Percentiles rank a stretch among this genome's conserved stretches.
These are phyloP conservation scores for Stemphylium vesicarium DNA, from an alignment of 2,329 filamentous ascomycete species.

Conservation along the genomic window DNA sequence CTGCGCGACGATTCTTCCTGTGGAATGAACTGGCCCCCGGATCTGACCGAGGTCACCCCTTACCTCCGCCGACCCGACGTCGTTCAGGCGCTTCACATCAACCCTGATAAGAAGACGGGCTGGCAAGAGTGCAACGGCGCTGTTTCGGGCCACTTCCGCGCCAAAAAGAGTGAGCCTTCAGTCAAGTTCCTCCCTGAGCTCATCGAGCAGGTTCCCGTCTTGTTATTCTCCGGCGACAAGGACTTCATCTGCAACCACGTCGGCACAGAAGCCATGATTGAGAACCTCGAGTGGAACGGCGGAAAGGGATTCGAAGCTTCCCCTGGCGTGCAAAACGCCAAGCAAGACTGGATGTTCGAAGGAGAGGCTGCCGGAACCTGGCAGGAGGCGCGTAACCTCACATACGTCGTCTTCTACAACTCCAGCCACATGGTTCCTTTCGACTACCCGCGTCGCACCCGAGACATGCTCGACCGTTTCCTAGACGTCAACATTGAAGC, in stretches of 20 bases:
- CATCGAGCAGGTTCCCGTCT: slow-evolving; percentile 75
- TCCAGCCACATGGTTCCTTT: slow-evolving; percentile 98
- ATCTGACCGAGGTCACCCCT: slow-evolving; percentile 76
- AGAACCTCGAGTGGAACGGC: slow-evolving; percentile 89
- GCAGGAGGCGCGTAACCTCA: slow-evolving; percentile 92
- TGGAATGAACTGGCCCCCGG: slow-evolving; percentile 98
- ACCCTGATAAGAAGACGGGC: slow-evolving; percentile 78
- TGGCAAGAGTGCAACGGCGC: slow-evolving; percentile 90
- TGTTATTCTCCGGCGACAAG: slow-evolving; percentile 91
- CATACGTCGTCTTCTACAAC: slow-evolving; percentile 95
- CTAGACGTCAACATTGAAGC: slow-evolving; percentile 89
- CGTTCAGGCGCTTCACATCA: slow-evolving; percentile 78
- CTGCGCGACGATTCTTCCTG: slow-evolving; percentile 81
- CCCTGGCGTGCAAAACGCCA: slow-evolving; percentile 88
- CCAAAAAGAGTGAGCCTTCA: slow-evolving; percentile 73
- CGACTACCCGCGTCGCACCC: slow-evolving; percentile 81
- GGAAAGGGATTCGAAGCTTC: slow-evolving; percentile 89
- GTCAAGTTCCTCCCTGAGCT: slow-evolving; percentile 78
- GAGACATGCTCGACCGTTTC: slow-evolving; percentile 98
- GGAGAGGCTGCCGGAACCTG: slow-evolving; percentile 87
- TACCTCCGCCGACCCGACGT: slow-evolving; percentile 88
- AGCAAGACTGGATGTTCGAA: slow-evolving; percentile 92
- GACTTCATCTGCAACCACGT: slow-evolving; percentile 98
- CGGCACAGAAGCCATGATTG: slow-evolving; percentile 89
- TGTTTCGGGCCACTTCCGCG: slow-evolving; percentile 75